Evolutionary conservation across 345 rosid species (phyloP).

Genomic region (Brassica nigra): DNA sequence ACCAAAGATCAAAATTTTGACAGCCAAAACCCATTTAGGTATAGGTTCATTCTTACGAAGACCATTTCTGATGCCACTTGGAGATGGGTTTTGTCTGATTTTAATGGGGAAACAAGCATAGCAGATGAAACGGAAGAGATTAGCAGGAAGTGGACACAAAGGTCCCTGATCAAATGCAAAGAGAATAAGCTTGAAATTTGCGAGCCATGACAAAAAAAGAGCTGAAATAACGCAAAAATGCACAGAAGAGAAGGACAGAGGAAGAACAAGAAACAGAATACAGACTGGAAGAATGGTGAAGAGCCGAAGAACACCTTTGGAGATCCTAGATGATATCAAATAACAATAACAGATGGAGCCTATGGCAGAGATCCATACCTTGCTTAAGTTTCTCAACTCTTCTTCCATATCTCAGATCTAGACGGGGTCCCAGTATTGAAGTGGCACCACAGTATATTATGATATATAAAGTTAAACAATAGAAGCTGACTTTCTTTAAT

Average conservation of each 20-base stretch:
- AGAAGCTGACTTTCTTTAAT: background rate
- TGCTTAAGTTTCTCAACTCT: constrained; percentile 41
- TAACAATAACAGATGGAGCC: constrained; percentile 52
- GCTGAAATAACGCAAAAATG: constrained; percentile 41
- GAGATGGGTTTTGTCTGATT: constrained; percentile 34
- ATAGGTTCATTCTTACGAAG: constrained; percentile 3
- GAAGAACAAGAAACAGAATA: constrained; percentile 52
- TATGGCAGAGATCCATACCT: constrained; percentile 50
- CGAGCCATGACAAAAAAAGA: constrained; percentile 57
- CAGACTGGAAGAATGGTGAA: constrained; percentile 56
- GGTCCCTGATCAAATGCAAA: constrained; percentile 63
- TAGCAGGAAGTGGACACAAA: constrained; percentile 47
- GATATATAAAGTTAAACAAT: background rate
- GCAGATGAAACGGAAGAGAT: constrained; percentile 55
- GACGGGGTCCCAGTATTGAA: background rate
- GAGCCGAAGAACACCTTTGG: constrained; percentile 48
- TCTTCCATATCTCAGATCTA: constrained; percentile 36
- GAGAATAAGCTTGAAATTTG: constrained; percentile 69
- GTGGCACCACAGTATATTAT: background rate
- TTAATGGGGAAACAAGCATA: constrained; percentile 65
- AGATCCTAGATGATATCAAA: constrained; percentile 34
- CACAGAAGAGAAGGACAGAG: constrained; percentile 43
- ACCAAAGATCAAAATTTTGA: constrained; percentile 43
- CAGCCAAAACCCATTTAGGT: constrained; percentile 35
- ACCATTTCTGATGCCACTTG: constrained; percentile 5